A percentile compares a stretch with the other conserved stretches of the same genome.
phyloP scores from a whole-genome alignment of 768 basidiomycete species.

The Trametes gibbosa region DNA sequence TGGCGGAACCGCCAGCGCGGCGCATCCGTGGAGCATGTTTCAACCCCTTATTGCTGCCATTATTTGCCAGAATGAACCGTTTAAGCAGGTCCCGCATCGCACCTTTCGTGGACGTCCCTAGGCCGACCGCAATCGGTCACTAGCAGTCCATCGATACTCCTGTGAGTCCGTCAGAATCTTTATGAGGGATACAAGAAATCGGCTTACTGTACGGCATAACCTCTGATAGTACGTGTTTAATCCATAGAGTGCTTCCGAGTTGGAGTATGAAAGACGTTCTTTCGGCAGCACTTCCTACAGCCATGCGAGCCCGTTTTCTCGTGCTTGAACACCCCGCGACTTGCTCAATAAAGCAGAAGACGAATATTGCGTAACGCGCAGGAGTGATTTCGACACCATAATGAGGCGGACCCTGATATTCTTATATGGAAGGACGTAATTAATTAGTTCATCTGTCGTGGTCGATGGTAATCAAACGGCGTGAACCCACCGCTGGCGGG shows the following conservation, averaged over 20 bases:
- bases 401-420: not conserved
- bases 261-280: too few relatives aligned
- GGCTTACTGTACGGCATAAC: too few relatives aligned
- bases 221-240: too few relatives aligned
- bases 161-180: too few relatives aligned
- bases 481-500: not conserved
- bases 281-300: not conserved
- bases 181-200: too few relatives aligned
- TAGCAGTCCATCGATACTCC: too few relatives aligned
- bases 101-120: not conserved
- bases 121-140: not conserved
- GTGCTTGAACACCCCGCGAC: too few relatives aligned
- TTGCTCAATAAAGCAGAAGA: not conserved
- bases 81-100: too few relatives aligned
- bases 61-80: too few relatives aligned
- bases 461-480: not conserved
- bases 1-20: not conserved
- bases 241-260: too few relatives aligned
- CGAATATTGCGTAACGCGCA: not conserved
- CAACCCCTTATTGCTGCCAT: too few relatives aligned
- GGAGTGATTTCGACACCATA: not conserved
- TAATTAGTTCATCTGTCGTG: not conserved
- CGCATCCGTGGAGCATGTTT: too few relatives aligned
- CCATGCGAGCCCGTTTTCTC: not conserved
- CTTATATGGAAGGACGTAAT: slow-evolving; percentile 3